Percentiles rank a stretch among this genome's conserved stretches.
These are phyloP conservation scores for Craterostigma plantagineum DNA, from an alignment of 257 asterid species.

Conservation along the genomic window DNA sequence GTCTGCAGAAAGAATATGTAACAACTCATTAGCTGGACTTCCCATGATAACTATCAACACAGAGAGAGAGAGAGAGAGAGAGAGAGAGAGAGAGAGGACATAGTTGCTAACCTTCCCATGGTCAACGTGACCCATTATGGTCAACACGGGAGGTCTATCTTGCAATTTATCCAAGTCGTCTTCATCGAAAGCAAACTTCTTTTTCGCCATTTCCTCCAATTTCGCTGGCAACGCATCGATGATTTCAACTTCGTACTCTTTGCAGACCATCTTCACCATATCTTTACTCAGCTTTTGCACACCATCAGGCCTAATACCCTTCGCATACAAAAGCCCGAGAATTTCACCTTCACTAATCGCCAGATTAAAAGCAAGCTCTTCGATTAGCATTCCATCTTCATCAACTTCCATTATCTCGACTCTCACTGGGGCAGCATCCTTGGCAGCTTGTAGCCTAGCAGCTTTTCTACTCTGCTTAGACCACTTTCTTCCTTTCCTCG, in stretches of 20 bases:
- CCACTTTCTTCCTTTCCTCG: conserved; percentile 94
- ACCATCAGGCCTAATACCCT: conserved; percentile 91
- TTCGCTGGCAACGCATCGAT: conserved; percentile 50
- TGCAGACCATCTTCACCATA: conserved; percentile 93
- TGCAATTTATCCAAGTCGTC: conserved; percentile 76
- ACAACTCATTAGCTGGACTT: not conserved
- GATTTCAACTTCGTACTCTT: conserved; percentile 78
- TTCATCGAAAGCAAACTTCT: conserved; percentile 68
- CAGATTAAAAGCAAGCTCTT: conserved; percentile 77
- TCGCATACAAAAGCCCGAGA: conserved; percentile 54
- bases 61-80: not conserved
- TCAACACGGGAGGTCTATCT: conserved; percentile 85
- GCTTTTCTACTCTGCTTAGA: conserved; percentile 95
- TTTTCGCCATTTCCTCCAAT: conserved; percentile 92
- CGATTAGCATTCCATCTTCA: conserved; percentile 81
- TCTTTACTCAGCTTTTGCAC: conserved; percentile 88
- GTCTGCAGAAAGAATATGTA: conserved; percentile 26
- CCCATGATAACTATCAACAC: too few relatives aligned
- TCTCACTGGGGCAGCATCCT: conserved; percentile 84
- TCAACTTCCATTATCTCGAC: conserved; percentile 89
- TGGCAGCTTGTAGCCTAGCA: conserved; percentile 83
- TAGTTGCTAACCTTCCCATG: conserved; percentile 71
- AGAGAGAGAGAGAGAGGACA: too few relatives aligned
- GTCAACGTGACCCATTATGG: conserved; percentile 99
- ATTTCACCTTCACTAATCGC: conserved; percentile 88